A percentile compares a stretch with the other conserved stretches of the same genome.
Conservation (phyloP, 192 early-diverging fungal genomes). For the Geranomyces michiganensis region DNA sequence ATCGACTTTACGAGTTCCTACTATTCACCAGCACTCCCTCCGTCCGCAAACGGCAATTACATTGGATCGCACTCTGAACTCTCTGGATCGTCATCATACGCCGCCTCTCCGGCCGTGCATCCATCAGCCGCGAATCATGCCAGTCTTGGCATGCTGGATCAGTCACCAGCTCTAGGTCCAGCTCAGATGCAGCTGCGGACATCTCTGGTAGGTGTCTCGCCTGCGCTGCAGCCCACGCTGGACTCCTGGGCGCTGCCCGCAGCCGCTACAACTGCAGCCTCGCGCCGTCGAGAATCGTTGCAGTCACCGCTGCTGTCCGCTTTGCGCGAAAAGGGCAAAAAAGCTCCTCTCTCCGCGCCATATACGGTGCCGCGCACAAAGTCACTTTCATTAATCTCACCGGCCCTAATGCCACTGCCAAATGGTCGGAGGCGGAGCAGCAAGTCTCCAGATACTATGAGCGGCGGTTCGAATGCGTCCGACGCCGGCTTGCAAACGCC, state of each 20-base stretch:
- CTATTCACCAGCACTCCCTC: neutral
- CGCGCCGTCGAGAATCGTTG: slow-evolving; percentile 2
- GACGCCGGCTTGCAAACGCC: neutral
- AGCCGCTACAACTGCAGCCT: neutral
- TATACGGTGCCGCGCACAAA: slow-evolving; percentile 31
- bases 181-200: neutral
- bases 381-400: slow-evolving; percentile 13
- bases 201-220: neutral
- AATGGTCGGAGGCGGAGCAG: neutral
- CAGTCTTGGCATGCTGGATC: slow-evolving; percentile 18
- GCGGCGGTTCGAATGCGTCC: neutral
- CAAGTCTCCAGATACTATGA: slow-evolving; percentile 18
- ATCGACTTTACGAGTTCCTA: neutral
- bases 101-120: slow-evolving; percentile 34
- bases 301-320: slow-evolving; percentile 1
- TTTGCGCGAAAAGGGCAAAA: slow-evolving; percentile 29
- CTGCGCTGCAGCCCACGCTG: neutral
- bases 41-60: neutral
- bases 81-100: slow-evolving; percentile 11
- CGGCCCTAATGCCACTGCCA: slow-evolving; percentile 10
- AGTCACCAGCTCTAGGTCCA: slow-evolving; percentile 15
- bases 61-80: neutral
- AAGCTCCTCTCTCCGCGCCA: slow-evolving; percentile 36
- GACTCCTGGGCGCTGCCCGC: neutral
- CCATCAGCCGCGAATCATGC: slow-evolving; percentile 34